Evolutionary conservation across 371 early-diverging fungal species (phyloP), one percentile per base, ranked within the genome.

Genomic region (Zychaea mexicana): DNA sequence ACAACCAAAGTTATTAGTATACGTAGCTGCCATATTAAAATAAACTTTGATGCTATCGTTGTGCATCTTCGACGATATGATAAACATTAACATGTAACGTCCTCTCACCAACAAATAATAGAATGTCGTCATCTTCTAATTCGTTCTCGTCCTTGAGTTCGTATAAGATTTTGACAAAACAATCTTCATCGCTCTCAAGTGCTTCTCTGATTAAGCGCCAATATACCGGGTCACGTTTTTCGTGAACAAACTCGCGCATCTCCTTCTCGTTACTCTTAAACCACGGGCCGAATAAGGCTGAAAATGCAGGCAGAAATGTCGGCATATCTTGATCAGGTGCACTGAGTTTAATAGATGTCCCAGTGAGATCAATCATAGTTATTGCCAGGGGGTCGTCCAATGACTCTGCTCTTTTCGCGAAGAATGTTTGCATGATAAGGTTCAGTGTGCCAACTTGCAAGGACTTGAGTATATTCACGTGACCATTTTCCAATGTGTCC

Each of bases 221-320:
- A 15, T 57, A 36, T 13, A 28, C 17, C 6, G 57, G 42, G 21
- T 67, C 62, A 10, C 62, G 62, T 21, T 28, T 30, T 10, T 60
- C 52, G 10, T 12, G 12, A 33, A 60, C 22, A n/a, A 60, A 52
- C 3, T 32, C 31, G 15, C n/a, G 15, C 26, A 54, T 54, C 24
- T 53, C 42, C 12, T n/a, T 12, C 30, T 42, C 36, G 13, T 12
- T 39, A 52, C 53, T 22, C 15, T 47, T 19, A 28, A 39, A 45
- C 22, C 57, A 22, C 4, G 62, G 9, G 27, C 27, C 28, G 24
- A 57, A 30, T 1, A 60, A 5, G 39, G 57, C 31, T 7, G 63
- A 36, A 9, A 69, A 26, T 15, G 53, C 54, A 6, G 70, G 70
- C 5, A 69, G 15, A 38, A 62, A 65, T 30, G 67, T 39, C 5